phyloP scores from a whole-genome alignment of 176 grass and related monocot species.

The Avena eriantha region DNA sequence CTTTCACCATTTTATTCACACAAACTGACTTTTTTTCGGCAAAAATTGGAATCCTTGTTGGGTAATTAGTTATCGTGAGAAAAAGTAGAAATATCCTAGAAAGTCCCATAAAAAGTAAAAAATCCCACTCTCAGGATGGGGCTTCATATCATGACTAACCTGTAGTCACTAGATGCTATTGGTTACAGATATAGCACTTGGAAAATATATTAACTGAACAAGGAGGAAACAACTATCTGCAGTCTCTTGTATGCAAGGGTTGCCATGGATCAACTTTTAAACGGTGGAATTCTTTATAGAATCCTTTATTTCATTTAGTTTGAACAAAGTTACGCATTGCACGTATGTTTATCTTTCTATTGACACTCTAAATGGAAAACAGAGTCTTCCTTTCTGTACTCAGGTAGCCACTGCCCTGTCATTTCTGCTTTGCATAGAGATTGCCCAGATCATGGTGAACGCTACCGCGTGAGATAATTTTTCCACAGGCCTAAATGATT shows the following conservation, averaged over 20 bases:
- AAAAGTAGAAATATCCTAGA: background rate
- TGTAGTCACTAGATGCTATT: background rate
- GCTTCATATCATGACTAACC: background rate
- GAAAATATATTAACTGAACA: background rate
- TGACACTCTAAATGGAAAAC: background rate
- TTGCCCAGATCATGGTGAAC: background rate
- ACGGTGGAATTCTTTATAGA: background rate
- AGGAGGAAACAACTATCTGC: background rate
- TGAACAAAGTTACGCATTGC: background rate
- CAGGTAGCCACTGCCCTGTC: background rate
- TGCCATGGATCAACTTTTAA: background rate
- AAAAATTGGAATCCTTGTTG: background rate
- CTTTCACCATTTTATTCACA: background rate
- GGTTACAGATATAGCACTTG: background rate
- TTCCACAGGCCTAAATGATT: background rate
- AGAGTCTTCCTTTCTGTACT: background rate
- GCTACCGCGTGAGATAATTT: background rate
- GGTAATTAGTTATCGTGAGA: background rate
- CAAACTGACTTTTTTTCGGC: background rate
- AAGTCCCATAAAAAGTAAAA: background rate
- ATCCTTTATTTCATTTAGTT: background rate
- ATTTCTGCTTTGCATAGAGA: background rate
- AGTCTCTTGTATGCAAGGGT: background rate
- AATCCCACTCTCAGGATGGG: background rate
- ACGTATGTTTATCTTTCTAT: background rate